phyloP scores from a whole-genome alignment of 192 early-diverging fungal species.

The Kappamyces sp. region DNA sequence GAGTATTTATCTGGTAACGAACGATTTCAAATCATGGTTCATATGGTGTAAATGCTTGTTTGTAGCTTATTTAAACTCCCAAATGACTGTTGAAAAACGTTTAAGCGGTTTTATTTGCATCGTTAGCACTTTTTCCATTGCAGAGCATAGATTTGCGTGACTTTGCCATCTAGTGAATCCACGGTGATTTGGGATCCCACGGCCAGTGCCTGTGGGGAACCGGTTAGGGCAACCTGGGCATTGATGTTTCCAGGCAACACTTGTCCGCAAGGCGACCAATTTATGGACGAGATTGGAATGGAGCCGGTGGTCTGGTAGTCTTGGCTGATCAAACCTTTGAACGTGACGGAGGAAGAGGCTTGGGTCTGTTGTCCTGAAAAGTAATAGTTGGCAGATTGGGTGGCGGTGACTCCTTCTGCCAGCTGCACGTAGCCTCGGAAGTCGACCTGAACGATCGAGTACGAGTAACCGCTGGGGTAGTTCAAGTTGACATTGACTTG shows the following conservation, averaged over 20 bases:
- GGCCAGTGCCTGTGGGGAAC: too few species aligned
- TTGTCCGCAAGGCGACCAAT: conserved; percentile 24
- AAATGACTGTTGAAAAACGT: too few species aligned
- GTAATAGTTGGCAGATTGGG: conserved; percentile 4
- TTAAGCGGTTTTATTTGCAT: too few species aligned
- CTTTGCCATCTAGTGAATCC: conserved; percentile 22
- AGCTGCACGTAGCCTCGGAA: conserved; percentile 14
- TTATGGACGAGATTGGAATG: not conserved
- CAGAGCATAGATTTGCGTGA: conserved; percentile 15
- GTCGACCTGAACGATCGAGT: conserved; percentile 5
- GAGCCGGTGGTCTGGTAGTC: conserved; percentile 11
- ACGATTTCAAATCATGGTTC: too few species aligned
- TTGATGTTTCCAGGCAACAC: conserved; percentile 19
- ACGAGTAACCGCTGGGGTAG: conserved; percentile 6
- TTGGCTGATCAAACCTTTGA: conserved; percentile 15
- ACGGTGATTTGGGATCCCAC: too few species aligned
- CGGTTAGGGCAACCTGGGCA: conserved; percentile 18
- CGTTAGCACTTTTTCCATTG: conserved; percentile 22
- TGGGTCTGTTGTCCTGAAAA: conserved; percentile 5
- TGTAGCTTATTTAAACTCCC: too few species aligned
- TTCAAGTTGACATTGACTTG: conserved; percentile 8
- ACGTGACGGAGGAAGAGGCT: not conserved
- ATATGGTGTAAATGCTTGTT: too few species aligned
- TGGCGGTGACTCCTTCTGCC: conserved; percentile 7
- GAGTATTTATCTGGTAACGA: too few species aligned